phyloP scores from a whole-genome alignment of 2,329 filamentous ascomycete genomes.

The Talaromyces albobiverticillius region DNA sequence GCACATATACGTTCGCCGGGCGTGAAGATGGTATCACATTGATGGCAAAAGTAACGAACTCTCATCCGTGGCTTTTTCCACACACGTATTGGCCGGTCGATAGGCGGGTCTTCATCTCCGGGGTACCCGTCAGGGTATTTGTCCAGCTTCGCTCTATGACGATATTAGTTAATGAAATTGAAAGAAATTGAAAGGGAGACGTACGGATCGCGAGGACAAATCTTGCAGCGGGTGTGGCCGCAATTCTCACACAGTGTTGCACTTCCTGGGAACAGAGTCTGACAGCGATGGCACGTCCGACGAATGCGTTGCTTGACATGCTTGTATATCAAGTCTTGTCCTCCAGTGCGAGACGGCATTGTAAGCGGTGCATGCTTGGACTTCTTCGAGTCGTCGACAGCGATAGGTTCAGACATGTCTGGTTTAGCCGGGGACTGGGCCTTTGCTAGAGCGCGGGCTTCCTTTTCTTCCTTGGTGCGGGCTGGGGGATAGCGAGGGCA shows the following conservation, averaged over 20 bases:
- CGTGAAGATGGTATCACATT: constrained; percentile 34
- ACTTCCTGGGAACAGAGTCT: constrained; percentile 57
- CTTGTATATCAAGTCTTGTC: constrained; percentile 69
- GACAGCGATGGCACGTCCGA: constrained; percentile 73
- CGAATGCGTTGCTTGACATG: constrained; percentile 70
- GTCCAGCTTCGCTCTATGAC: constrained; percentile 34
- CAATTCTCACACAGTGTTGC: constrained; percentile 67
- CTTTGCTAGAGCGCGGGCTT: constrained; percentile 45
- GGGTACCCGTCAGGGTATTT: constrained; percentile 47
- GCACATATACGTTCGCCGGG: constrained; percentile 32
- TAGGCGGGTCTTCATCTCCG: constrained; percentile 39
- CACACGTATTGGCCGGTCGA: constrained; percentile 32
- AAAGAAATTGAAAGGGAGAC: constrained; percentile 33
- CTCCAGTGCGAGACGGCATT: constrained; percentile 63
- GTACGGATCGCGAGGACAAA: constrained; percentile 77
- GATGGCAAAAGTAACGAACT: constrained; percentile 42
- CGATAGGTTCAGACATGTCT: not conserved
- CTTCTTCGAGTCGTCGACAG: constrained; percentile 38
- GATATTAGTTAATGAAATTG: constrained; percentile 18
- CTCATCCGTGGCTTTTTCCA: constrained; percentile 36
- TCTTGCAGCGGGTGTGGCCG: constrained; percentile 70
- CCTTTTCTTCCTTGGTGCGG: constrained; percentile 60
- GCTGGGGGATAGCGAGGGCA: constrained; percentile 73
- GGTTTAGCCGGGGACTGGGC: constrained; percentile 28
- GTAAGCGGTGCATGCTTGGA: constrained; percentile 37